Conservation (phyloP, 1,284 basidiomycete genomes). For the Trichosporon sp. region DNA sequence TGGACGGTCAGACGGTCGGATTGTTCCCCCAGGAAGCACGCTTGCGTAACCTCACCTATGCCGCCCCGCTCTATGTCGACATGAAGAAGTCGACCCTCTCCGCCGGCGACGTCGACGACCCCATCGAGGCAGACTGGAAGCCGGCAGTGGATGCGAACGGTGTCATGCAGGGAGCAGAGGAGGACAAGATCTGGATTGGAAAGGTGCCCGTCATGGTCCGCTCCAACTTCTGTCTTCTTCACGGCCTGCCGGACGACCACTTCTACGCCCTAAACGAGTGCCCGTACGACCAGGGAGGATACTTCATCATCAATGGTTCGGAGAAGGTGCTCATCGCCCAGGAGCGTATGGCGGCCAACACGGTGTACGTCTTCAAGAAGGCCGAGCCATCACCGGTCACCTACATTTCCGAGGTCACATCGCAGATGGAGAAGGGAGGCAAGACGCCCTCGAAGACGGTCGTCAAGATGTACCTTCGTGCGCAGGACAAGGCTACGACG, state of each 20-base stretch:
- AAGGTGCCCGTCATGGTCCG: slow-evolving; percentile 99
- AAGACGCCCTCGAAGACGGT: slow-evolving; percentile 98
- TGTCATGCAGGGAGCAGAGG: slow-evolving; percentile 59
- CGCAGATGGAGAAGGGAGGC: slow-evolving; percentile 95
- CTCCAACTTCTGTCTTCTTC: slow-evolving; percentile 89
- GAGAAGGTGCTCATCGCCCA: slow-evolving; percentile 99
- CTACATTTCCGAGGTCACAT: slow-evolving; percentile 94
- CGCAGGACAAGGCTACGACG: slow-evolving; percentile 48
- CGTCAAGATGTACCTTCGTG: slow-evolving; percentile 91
- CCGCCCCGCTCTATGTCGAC: slow-evolving; percentile 92
- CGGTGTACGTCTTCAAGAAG: slow-evolving; percentile 99
- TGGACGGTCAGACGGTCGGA: slow-evolving; percentile 86
- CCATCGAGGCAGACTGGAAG: slow-evolving; percentile 74
- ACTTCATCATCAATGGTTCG: slow-evolving; percentile 99
- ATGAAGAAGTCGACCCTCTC: slow-evolving; percentile 81
- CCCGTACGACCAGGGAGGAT: slow-evolving; percentile 93
- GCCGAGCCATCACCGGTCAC: slow-evolving; percentile 93
- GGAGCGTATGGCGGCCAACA: slow-evolving; percentile 98
- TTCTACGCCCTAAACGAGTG: slow-evolving; percentile 92
- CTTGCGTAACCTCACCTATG: slow-evolving; percentile 70
- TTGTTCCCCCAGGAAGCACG: slow-evolving; percentile 98
- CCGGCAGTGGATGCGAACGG: slow-evolving; percentile 57
- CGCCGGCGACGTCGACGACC: slow-evolving; percentile 65
- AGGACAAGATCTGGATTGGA: slow-evolving; percentile 89
- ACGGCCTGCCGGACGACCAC: slow-evolving; percentile 69